These are phyloP conservation scores for Cicer bijugum DNA, from an alignment of 306 rosid genomes.

Conservation along the genomic window DNA sequence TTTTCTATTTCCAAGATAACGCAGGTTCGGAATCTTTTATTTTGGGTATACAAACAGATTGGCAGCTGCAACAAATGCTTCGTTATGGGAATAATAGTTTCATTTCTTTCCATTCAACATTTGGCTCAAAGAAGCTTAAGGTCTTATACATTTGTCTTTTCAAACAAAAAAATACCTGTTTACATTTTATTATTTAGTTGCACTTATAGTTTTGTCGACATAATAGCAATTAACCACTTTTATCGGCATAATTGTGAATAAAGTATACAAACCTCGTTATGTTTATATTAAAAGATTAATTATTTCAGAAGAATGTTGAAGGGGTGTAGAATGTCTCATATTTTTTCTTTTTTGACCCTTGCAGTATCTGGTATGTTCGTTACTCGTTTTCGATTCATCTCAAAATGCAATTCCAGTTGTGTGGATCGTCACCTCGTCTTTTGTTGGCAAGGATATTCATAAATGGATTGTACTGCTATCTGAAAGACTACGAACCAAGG, in stretches of 20 bases:
- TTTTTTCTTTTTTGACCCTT: conserved; percentile 35
- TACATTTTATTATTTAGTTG: conserved; percentile 6
- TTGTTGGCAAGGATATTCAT: conserved; percentile 56
- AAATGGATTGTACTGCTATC: conserved; percentile 73
- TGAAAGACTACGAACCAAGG: conserved; percentile 66
- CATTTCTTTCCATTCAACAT: conserved; percentile 64
- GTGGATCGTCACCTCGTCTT: conserved; percentile 77
- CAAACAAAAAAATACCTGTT: conserved; percentile 18
- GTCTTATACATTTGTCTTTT: conserved; percentile 46
- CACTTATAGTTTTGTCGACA: conserved; percentile 15
- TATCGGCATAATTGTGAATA: conserved; percentile 25
- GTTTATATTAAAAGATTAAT: conserved; percentile 8
- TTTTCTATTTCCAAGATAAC: conserved; percentile 68
- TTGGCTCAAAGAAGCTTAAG: conserved; percentile 74
- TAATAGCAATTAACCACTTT: conserved; percentile 22
- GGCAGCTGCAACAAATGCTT: conserved; percentile 87
- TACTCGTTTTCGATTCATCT: conserved; percentile 76
- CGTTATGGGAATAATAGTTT: conserved; percentile 63
- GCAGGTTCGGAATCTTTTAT: conserved; percentile 58
- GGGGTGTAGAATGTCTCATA: conserved; percentile 27
- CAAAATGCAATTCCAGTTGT: conserved; percentile 84
- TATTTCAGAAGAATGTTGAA: conserved; percentile 22
- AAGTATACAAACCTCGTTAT: not conserved
- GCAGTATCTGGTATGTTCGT: conserved; percentile 72
- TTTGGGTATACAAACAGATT: conserved; percentile 80